Base-by-base conservation (phyloP, 495 filamentous ascomycete genomes). In the Xylaria telfairii region DNA sequence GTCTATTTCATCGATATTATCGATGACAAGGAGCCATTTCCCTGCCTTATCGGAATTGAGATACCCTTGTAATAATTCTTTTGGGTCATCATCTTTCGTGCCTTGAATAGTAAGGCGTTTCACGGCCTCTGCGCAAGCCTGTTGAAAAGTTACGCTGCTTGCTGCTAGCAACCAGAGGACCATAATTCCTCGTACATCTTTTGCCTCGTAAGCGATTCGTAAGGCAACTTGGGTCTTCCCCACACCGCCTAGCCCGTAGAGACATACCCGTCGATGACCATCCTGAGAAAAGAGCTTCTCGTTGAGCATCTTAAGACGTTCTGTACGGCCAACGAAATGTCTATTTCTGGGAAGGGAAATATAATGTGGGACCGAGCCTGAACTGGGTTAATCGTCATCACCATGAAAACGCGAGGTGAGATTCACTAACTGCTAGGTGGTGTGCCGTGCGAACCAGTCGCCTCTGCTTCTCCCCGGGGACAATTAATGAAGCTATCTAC, bases 221-320 rank as follows among this genome's bases (percentile, higher is more conserved):
- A 90, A 65, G 1, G 79, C 82, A n/a, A 89, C 72, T 66, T 87
- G 86, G 0, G 86, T 86, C 67, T 88, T 89, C 0, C 85, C 85
- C 5, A 85, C 74, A 0, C 85, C 86, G 0, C 84, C 85, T 6
- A 86, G 77, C 0, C 87, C 86, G 42, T 71, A 68, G 8, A 89
- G 67, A 0, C 83, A 80, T 15, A 79, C 49, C 51, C 72, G 70
- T 46, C 68, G 71, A 61, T 49, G 44, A 4, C 62, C 70, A 51
- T 67, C 41, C 12, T 61, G 53, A 12, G 44, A 28, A 28, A 75
- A 73, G 4, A 74, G 57, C 59, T 68, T 68, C 17, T 71, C 1
- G n/a, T 62, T 51, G 6, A 65, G 62, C 3, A 34, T 26, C 42
- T 53, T 15, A 37, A 65, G 44, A 34, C 9, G 39, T 13, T 49